Evolutionary conservation across 345 rosid genomes (phyloP).

Genomic region (Citrus mangshanensis): DNA sequence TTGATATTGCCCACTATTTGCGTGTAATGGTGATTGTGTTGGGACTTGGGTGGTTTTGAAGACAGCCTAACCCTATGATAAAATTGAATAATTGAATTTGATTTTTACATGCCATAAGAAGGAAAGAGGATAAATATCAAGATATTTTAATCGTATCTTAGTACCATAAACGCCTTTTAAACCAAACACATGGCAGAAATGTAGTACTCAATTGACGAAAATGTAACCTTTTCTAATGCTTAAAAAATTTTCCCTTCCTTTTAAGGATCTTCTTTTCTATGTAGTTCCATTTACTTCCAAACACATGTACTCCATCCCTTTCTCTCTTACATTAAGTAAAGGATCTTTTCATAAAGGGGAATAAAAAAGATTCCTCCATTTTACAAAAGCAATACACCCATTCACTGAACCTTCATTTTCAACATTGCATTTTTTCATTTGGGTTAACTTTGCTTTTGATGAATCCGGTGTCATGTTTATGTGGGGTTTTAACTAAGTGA

Average conservation of each 20-base stretch:
- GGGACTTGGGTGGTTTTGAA: too few relatives aligned
- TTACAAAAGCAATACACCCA: not conserved
- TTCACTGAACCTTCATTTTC: not conserved
- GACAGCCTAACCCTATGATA: too few relatives aligned
- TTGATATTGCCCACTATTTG: too few relatives aligned
- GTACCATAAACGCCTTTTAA: not conserved
- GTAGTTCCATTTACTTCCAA: not conserved
- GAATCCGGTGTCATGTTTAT: not conserved
- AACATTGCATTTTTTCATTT: not conserved
- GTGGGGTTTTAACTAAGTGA: not conserved
- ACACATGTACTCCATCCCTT: constrained; percentile 1
- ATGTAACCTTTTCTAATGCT: not conserved
- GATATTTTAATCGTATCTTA: not conserved
- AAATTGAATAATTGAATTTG: too few relatives aligned
- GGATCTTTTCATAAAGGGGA: constrained; percentile 9
- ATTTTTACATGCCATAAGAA: too few relatives aligned
- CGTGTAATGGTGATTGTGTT: too few relatives aligned
- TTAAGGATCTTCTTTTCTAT: too few relatives aligned
- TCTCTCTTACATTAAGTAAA: constrained; percentile 11
- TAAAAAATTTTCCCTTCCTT: not conserved
- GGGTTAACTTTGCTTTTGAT: not conserved
- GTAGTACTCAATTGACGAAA: not conserved
- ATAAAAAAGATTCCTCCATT: not conserved
- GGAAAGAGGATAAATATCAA: not conserved
- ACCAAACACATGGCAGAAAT: not conserved